Evolutionary conservation across 2,329 filamentous ascomycete species (phyloP), one percentile per base, ranked within the genome.

Genomic region (Alternaria novae-zelandiae): DNA sequence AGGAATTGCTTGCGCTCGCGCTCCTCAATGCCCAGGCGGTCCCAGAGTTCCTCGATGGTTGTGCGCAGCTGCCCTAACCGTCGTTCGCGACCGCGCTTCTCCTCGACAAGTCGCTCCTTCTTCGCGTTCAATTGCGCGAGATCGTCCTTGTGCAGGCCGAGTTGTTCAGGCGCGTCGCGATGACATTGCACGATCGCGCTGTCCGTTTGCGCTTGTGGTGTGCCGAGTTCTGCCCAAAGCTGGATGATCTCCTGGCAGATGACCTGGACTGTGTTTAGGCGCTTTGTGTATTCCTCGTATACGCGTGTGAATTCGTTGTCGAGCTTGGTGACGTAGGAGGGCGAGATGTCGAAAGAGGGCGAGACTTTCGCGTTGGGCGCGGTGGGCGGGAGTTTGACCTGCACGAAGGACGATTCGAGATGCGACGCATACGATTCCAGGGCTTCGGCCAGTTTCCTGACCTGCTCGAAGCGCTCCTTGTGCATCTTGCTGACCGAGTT

Each of bases 341-440:
- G 89, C 0, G 95, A 97, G n/a, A 99, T 88, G 74, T 98, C 94
- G 79, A 99, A 98, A 56, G 87, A 91, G 3, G 93, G 88, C 1
- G 94, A 88, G 43, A 97, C 86, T 12, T 90, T 89, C 49, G 92
- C 89, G 69, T 93, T 91, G 6, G 91, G 89, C 2, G 88, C 88
- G 4, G 91, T 94, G 0, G 95, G 95, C 2, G 96, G 96, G 7
- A 99, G 87, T 44, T 90, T 87, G 75, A 98, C 90, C 75, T 90
- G 88, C 69, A 98, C 88, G 78, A 98, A 98, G 3, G 91, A 91
- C 11, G 92, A 84, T 79, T 99, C 96, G 50, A 99, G 91, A 78
- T 98, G 96, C 10, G 93, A 97, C 2, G 96, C 97, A 79, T 98
- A 99, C 6, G 95, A 97, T 78, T 97, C 91, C 54, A 99, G 90